A percentile compares a stretch with the other conserved stretches of the same genome.
phyloP scores from a whole-genome alignment of 768 basidiomycete species.

The Sporobolomyces phaffii region DNA sequence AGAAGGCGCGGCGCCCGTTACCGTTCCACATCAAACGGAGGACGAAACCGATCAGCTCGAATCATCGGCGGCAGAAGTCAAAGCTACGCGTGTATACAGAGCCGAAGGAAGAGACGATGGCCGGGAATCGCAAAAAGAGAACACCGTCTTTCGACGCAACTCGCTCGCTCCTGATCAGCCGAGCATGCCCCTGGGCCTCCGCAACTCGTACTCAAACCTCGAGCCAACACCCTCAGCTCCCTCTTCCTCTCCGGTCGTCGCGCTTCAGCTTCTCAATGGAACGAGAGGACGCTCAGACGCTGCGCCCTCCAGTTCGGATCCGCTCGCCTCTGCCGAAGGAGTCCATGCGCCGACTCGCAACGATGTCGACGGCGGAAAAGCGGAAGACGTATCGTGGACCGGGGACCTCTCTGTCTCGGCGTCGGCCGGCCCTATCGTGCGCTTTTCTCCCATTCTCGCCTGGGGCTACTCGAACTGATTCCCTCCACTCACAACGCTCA shows the following conservation, averaged over 20 bases:
- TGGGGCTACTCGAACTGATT: not conserved
- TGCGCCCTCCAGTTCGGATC: not conserved
- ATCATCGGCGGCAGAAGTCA: not conserved
- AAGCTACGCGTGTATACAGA: not conserved
- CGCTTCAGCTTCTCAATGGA: not conserved
- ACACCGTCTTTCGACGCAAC: not conserved
- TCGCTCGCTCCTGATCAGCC: not conserved
- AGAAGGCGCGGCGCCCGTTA: not conserved
- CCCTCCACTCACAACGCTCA: not conserved
- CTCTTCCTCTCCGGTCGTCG: conserved; percentile 19
- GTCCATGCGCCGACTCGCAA: too few relatives aligned
- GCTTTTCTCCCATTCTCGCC: not conserved
- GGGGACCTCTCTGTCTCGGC: not conserved
- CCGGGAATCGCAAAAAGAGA: conserved; percentile 30
- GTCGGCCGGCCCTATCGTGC: not conserved
- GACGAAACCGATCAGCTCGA: conserved; percentile 5
- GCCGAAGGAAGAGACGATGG: not conserved
- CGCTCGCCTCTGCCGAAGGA: not conserved
- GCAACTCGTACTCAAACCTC: not conserved
- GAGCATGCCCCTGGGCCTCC: not conserved
- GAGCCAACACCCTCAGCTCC: conserved; percentile 7
- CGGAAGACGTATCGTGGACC: not conserved
- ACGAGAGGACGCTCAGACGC: not conserved
- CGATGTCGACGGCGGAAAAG: too few relatives aligned
- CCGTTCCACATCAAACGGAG: not conserved